phyloP scores from a whole-genome alignment of 1,284 basidiomycete species.

The Ustilago esculenta region DNA sequence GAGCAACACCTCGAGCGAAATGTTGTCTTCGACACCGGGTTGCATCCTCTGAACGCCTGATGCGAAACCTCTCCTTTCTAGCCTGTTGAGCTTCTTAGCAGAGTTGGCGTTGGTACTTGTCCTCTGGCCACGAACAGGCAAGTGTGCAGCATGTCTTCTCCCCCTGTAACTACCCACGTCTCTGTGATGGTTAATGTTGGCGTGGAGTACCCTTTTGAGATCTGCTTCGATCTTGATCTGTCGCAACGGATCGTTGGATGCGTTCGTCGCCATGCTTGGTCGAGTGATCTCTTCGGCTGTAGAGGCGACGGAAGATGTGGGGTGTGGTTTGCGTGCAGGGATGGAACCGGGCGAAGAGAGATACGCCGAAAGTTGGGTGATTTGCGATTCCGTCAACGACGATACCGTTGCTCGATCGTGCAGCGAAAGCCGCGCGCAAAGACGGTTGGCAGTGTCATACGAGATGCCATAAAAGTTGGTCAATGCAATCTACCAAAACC shows the following conservation, averaged over 20 bases:
- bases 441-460: constrained; percentile 76
- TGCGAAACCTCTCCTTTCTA: constrained; percentile 70
- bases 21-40: too few species aligned
- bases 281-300: constrained; percentile 4
- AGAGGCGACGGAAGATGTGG: constrained; percentile 5
- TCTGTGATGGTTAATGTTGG: constrained; percentile 88
- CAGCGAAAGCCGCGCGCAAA: constrained; percentile 87
- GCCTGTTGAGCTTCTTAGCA: constrained; percentile 82
- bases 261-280: constrained; percentile 47
- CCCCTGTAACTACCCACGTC: constrained; percentile 89
- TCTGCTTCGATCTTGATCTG: constrained; percentile 84
- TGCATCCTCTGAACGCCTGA: too few species aligned
- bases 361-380: constrained; percentile 84
- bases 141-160: constrained; percentile 83
- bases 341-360: constrained; percentile 79
- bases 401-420: constrained; percentile 79
- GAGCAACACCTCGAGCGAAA: constrained; percentile 22
- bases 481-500: constrained; percentile 82
- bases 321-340: constrained; percentile 72
- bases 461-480: constrained; percentile 86
- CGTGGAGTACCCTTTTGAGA: constrained; percentile 78
- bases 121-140: constrained; percentile 88
- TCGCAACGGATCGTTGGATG: constrained; percentile 71
- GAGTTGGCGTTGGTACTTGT: constrained; percentile 86
- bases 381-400: constrained; percentile 80